These are phyloP conservation scores for Coemansia pectinata DNA, from an alignment of 192 early-diverging fungal species.

Conservation along the genomic window DNA sequence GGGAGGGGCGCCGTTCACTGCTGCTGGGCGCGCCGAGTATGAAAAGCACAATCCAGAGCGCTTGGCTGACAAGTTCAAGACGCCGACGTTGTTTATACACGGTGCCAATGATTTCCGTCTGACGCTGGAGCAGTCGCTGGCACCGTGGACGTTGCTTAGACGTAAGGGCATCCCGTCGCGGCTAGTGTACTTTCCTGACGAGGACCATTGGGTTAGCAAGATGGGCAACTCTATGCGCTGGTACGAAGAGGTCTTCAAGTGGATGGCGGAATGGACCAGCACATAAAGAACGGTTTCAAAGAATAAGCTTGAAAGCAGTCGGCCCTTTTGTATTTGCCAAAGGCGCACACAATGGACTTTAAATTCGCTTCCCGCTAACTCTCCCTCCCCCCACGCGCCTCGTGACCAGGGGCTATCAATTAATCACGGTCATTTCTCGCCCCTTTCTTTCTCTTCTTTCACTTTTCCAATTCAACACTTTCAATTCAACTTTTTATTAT, in stretches of 20 bases:
- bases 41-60: constrained; percentile 71
- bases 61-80: constrained; percentile 69
- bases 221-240: constrained; percentile 73
- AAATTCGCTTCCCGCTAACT: neutral
- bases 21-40: constrained; percentile 54
- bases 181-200: constrained; percentile 76
- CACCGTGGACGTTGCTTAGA: constrained; percentile 75
- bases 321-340: neutral
- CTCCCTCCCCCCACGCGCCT: neutral
- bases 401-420: neutral
- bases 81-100: constrained; percentile 80
- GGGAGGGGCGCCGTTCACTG: constrained; percentile 63
- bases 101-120: constrained; percentile 73
- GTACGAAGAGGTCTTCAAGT: constrained; percentile 70
- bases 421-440: neutral
- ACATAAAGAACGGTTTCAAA: neutral
- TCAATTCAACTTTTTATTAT: neutral
- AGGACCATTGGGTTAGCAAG: constrained; percentile 74
- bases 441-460: constrained; percentile 1
- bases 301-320: neutral
- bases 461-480: neutral
- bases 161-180: constrained; percentile 68
- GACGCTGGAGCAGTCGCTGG: constrained; percentile 67
- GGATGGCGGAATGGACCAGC: constrained; percentile 51
- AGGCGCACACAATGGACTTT: neutral